phyloP scores from a whole-genome alignment of 495 filamentous ascomycete genomes.

The Xylaria flabelliformis region DNA sequence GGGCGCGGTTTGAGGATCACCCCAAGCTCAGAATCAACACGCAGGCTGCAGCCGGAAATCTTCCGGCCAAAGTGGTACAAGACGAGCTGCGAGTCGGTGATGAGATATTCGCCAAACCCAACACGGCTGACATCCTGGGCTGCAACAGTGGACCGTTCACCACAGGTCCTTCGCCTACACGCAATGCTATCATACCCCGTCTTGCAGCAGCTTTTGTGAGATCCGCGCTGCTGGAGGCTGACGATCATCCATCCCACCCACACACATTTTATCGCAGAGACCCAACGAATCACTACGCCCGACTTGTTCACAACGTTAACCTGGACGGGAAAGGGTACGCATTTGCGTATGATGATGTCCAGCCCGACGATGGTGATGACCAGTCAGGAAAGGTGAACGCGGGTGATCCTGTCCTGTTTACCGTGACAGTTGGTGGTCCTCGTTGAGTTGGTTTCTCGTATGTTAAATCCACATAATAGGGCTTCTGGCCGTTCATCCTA shows the following conservation, averaged over 20 bases:
- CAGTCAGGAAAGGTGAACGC: slow-evolving; percentile 72
- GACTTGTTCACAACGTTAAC: slow-evolving; percentile 70
- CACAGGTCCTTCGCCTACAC: slow-evolving; percentile 57
- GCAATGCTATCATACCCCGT: slow-evolving; percentile 67
- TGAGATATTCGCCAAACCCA: slow-evolving; percentile 63
- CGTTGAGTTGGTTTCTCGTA: background rate
- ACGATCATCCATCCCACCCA: slow-evolving; percentile 58
- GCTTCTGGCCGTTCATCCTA: background rate
- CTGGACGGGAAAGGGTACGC: slow-evolving; percentile 74
- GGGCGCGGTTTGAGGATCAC: slow-evolving; percentile 56
- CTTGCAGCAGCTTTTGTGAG: slow-evolving; percentile 75
- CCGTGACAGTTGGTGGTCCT: slow-evolving; percentile 70
- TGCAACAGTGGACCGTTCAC: slow-evolving; percentile 76
- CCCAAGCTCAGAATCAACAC: slow-evolving; percentile 48
- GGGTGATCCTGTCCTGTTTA: slow-evolving; percentile 63
- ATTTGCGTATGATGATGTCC: slow-evolving; percentile 83
- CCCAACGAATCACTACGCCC: slow-evolving; percentile 74
- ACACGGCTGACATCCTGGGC: slow-evolving; percentile 70
- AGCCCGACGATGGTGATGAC: slow-evolving; percentile 64
- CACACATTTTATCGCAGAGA: slow-evolving; percentile 61
- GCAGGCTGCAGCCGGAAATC: slow-evolving; percentile 44
- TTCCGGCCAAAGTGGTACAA: slow-evolving; percentile 34
- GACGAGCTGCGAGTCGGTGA: slow-evolving; percentile 46
- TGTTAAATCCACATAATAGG: background rate
- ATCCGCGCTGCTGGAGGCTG: slow-evolving; percentile 59